phyloP scores from a whole-genome alignment of 78 protist genomes.

The Dictyostelium purpureum region DNA sequence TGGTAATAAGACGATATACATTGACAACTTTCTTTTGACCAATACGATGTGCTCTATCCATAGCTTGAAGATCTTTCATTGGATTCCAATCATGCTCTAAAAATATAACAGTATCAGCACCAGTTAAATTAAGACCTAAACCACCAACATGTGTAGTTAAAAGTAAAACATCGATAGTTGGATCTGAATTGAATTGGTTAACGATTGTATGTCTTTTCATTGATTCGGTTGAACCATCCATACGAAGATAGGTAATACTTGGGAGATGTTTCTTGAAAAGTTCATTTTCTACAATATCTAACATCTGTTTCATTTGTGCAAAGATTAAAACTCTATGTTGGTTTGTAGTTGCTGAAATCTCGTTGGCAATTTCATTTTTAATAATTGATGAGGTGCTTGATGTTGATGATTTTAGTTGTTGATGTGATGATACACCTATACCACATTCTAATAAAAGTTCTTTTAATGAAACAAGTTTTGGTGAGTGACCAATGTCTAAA shows the following conservation, averaged over 20 bases:
- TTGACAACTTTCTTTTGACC: slow-evolving; percentile 96
- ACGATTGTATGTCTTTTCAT: slow-evolving; percentile 88
- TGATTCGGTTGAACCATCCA: slow-evolving; percentile 89
- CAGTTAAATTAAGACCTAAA: slow-evolving; percentile 97
- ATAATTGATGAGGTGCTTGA: not conserved
- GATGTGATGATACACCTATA: slow-evolving; percentile 63
- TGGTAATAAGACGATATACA: slow-evolving; percentile 96
- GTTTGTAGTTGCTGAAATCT: slow-evolving; percentile 1
- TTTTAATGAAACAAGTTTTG: slow-evolving; percentile 92
- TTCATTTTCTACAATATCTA: slow-evolving; percentile 90
- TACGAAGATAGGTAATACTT: slow-evolving; percentile 85
- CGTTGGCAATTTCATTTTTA: not conserved
- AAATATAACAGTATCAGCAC: slow-evolving; percentile 98
- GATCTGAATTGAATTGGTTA: slow-evolving; percentile 90
- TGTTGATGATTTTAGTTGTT: not conserved
- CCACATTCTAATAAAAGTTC: slow-evolving; percentile 87
- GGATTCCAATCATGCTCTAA: slow-evolving; percentile 99
- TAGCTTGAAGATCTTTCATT: slow-evolving; percentile 96
- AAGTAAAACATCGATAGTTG: slow-evolving; percentile 93
- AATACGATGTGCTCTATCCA: slow-evolving; percentile 97
- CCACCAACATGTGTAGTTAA: slow-evolving; percentile 99
- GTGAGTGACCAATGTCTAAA: slow-evolving; percentile 63
- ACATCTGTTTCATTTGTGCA: slow-evolving; percentile 87
- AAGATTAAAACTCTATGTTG: slow-evolving; percentile 93
- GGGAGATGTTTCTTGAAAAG: slow-evolving; percentile 87